A percentile compares a stretch with the other conserved stretches of the same genome.
Conservation (phyloP, 306 rosid genomes). For the Pterocarpus macrocarpus region DNA sequence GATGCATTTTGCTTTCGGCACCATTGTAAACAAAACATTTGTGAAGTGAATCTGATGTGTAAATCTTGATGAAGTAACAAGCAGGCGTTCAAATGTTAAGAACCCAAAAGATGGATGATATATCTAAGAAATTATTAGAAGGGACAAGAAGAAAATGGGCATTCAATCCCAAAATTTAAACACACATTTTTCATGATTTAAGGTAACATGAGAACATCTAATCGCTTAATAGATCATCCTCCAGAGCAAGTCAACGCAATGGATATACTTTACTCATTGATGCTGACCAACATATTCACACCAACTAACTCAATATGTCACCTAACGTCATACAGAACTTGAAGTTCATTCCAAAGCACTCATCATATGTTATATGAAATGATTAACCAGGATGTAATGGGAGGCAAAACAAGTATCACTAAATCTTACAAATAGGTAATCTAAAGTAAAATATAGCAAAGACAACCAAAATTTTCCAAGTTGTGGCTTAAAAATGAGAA, state of each 20-base stretch:
- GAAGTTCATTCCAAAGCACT: not conserved
- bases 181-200: not conserved
- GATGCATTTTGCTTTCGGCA: slow-evolving; percentile 12
- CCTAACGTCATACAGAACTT: slow-evolving; percentile 6
- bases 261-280: not conserved
- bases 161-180: slow-evolving; percentile 3
- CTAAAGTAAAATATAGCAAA: not conserved
- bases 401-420: slow-evolving; percentile 4
- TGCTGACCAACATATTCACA: not conserved
- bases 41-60: slow-evolving; percentile 1
- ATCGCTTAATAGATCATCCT: slow-evolving; percentile 14
- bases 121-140: not conserved
- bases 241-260: not conserved
- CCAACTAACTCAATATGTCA: slow-evolving; percentile 2
- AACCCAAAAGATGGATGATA: slow-evolving; percentile 1
- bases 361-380: not conserved
- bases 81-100: not conserved
- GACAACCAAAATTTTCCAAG: not conserved
- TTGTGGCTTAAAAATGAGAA: slow-evolving; percentile 6
- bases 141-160: not conserved
- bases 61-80: not conserved
- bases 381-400: not conserved
- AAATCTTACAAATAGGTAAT: not conserved
- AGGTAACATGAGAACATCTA: not conserved
- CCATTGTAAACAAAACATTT: not conserved